Base-by-base conservation (phyloP, 2,329 filamentous ascomycete species). In the Sporothrix luriei region DNA sequence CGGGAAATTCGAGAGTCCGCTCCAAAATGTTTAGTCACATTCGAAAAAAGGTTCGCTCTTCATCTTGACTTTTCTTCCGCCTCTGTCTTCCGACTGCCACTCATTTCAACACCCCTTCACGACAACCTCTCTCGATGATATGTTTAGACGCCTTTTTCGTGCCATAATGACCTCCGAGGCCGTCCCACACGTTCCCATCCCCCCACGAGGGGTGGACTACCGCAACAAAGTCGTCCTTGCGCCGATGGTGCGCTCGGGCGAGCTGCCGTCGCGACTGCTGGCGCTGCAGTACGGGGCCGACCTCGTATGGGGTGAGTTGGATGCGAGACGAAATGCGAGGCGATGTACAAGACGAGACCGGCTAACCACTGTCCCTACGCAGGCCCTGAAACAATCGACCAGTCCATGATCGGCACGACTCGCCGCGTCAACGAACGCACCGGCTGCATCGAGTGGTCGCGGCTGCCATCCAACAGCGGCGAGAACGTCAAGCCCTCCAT, bases 231-330 rank as follows among this genome's bases (percentile, higher is more conserved):
- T 98, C 73, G 95, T 98, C 57, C 90, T 99, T 73, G 95, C 95
- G 72, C 95, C 95, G 52, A 99, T 99, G 95, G 94, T 97, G 70
- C 91, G 95, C 74, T 97, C 93, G n/a, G 95, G 95, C 77, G 95
- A 99, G 83, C 83, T 97, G 71, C 94, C 95, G 3, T 95, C 92
- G 51, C 90, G 95, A 70, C 85, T 99, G 33, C 82, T 97, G 55
- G 90, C 95, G 43, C 87, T 99, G 72, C 91, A 96, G 77, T 98
- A 99, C 79, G 95, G 95, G 74, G 95, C 95, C 67, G 95, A 99
- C 80, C 84, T 99, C 19, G 95, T 99, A 74, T 99, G 95, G 94
- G 94, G 90, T 91, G 79, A 74, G 84, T 81, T 24, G 9, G 10
- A 2, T 16, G 9, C 19, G 48, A 21, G 48, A 43, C 40, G 40